Base-by-base conservation (phyloP, 1,284 basidiomycete species). In the Cutaneotrichosporon dermatis region DNA sequence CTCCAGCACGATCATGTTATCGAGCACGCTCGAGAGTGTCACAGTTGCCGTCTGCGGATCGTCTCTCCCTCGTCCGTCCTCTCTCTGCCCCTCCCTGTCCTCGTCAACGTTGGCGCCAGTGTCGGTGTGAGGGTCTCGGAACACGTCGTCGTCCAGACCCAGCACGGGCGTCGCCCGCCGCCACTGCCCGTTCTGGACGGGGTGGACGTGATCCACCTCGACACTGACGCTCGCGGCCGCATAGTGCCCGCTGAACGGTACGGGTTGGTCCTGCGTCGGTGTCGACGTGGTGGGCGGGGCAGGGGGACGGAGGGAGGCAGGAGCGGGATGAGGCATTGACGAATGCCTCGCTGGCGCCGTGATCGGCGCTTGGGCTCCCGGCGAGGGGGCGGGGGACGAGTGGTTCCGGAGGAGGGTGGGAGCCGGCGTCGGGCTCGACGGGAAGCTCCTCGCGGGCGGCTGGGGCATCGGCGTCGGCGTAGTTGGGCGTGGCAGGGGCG, bases 1-100 rank as follows among this genome's bases (percentile, higher is more conserved):
- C 77, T 99, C 94, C 62, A 99, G 76, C 54, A 99, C 86, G 16
- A 99, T 92, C 34, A 94, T 88, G 72, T 99, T 98, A 76, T 99
- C 96, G 69, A 99, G 79, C 59, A 96, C 75, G 64, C 85, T 86
- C 36, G 90, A 93, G 39, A 96, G 80, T 10, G 89, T 90, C 35
- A 92, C 83, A 13, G 37, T 25, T 3, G 50, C 36, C 13, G 50
- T 34, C 15, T 25, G 25, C 25, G 25, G 25, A 25, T 25, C 25
- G 25, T 25, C 25, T 25, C 25, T 25, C 25, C 25, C 25, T 25
- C 25, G 25, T 25, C 25, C 25, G 25, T 13, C 13, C 6, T 36
- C 13, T 36, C 13, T 25, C 13, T 36, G 25, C 33, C 13, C 10
- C 40, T 36, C 42, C 4, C 10, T 33, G 15, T 39, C 36, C 33